These are phyloP conservation scores for Aristolochia contorta DNA, from an alignment of 164 flowering plant species.

Conservation along the genomic window DNA sequence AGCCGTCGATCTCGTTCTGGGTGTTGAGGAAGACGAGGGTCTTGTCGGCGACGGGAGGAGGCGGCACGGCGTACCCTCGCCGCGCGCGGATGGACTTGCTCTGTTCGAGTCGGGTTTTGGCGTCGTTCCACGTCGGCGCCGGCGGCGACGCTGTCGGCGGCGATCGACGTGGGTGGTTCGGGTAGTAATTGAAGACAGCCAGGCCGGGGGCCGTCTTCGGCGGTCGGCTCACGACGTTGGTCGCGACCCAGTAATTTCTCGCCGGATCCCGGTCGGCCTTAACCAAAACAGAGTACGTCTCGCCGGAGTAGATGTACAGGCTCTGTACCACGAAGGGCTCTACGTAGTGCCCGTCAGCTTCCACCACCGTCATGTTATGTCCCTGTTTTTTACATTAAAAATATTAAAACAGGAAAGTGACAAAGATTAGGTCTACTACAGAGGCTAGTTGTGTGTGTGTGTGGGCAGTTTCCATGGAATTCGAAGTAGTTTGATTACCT, in stretches of 20 bases:
- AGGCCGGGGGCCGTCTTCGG: slow-evolving; percentile 45
- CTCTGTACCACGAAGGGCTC: slow-evolving; percentile 63
- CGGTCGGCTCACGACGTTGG: slow-evolving; percentile 37
- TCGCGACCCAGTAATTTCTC: slow-evolving; percentile 59
- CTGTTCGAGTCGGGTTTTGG: slow-evolving; percentile 25
- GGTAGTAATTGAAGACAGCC: slow-evolving; percentile 64
- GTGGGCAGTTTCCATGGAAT: too few species aligned
- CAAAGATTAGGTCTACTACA: too few species aligned
- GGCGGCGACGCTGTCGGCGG: slow-evolving; percentile 46
- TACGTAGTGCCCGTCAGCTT: slow-evolving; percentile 81
- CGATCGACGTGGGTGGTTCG: slow-evolving; percentile 43
- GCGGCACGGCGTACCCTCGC: slow-evolving; percentile 28
- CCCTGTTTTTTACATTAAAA: too few species aligned
- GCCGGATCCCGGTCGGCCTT: slow-evolving; percentile 60
- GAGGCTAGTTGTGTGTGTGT: too few species aligned
- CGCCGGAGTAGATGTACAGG: slow-evolving; percentile 73
- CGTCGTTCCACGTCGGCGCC: slow-evolving; percentile 54
- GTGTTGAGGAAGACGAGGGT: slow-evolving; percentile 64
- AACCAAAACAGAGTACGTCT: slow-evolving; percentile 67
- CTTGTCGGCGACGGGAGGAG: slow-evolving; percentile 47
- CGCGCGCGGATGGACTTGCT: slow-evolving; percentile 47
- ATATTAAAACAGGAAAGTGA: too few species aligned
- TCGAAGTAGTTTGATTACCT: slow-evolving; percentile 35
- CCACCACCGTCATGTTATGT: slow-evolving; percentile 84
- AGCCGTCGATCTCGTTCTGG: slow-evolving; percentile 48